Conservation (phyloP, 768 basidiomycete species). For the Mycena crocata region DNA sequence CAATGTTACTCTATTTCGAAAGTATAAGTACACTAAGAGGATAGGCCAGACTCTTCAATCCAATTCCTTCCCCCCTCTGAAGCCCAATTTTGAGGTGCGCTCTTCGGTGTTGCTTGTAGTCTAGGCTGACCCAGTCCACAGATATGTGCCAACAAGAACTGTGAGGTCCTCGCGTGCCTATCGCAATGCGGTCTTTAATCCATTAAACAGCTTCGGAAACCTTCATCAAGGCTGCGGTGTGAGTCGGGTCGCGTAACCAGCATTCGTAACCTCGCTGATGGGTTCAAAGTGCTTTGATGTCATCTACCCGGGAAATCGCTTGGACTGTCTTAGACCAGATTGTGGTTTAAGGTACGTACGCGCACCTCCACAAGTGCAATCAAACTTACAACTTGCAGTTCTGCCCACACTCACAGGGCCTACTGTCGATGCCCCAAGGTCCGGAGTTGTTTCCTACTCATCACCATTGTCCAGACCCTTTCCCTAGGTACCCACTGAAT, state of each 20-base stretch:
- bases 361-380: neutral
- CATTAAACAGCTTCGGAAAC: conserved; percentile 48
- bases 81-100: conserved; percentile 2
- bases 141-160: conserved; percentile 72
- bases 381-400: conserved; percentile 7
- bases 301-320: conserved; percentile 25
- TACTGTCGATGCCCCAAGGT: conserved; percentile 32
- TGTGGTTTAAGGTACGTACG: conserved; percentile 26
- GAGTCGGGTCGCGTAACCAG: conserved; percentile 21
- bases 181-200: conserved; percentile 26
- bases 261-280: neutral
- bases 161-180: conserved; percentile 45
- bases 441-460: neutral
- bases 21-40: conserved; percentile 31
- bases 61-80: neutral
- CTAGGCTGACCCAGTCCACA: conserved; percentile 7
- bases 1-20: conserved; percentile 30
- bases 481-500: conserved; percentile 9
- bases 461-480: neutral
- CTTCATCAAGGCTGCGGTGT: conserved; percentile 58
- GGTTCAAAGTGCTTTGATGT: conserved; percentile 29
- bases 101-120: neutral
- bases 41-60: conserved; percentile 7
- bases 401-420: conserved; percentile 19
- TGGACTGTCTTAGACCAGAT: conserved; percentile 27